Percentiles rank a stretch among this genome's conserved stretches.
Conservation (phyloP, 176 grass and related monocot genomes). For the Hsuehochloa calcarea region DNA sequence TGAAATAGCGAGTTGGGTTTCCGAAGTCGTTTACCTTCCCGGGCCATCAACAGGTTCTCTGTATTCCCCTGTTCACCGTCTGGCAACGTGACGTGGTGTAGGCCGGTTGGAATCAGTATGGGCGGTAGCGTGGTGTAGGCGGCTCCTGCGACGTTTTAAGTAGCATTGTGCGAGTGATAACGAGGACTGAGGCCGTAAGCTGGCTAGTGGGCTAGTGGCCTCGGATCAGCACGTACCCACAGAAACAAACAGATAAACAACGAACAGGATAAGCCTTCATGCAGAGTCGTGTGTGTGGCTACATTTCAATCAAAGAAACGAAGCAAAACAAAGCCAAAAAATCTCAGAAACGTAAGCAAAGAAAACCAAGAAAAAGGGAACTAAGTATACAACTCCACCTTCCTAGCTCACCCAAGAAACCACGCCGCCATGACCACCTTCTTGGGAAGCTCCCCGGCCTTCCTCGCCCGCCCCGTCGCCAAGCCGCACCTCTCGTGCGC, state of each 20-base stretch:
- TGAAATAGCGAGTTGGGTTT: too few relatives aligned
- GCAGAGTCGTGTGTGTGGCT: conserved; percentile 16
- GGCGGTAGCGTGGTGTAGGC: too few relatives aligned
- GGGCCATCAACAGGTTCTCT: too few relatives aligned
- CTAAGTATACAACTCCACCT: conserved; percentile 11
- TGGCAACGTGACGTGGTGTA: too few relatives aligned
- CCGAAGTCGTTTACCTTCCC: too few relatives aligned
- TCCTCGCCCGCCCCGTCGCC: conserved; percentile 49
- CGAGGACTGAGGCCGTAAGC: background rate
- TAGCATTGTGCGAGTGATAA: too few relatives aligned
- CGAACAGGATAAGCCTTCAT: conserved; percentile 28
- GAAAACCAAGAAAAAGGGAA: background rate
- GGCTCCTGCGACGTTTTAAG: too few relatives aligned
- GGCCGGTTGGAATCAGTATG: too few relatives aligned
- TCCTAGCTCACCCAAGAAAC: background rate
- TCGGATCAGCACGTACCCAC: background rate
- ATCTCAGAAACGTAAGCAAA: background rate
- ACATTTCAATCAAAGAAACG: background rate
- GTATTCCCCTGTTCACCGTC: too few relatives aligned
- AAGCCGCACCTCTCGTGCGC: conserved; percentile 74
- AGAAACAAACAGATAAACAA: background rate
- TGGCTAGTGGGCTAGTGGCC: background rate
- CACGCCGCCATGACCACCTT: conserved; percentile 62
- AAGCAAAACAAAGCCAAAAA: background rate
- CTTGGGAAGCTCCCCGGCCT: conserved; percentile 59